These are phyloP conservation scores for Sugiyamaella floridensis DNA, from an alignment of 805 yeast genomes.

Conservation along the genomic window DNA sequence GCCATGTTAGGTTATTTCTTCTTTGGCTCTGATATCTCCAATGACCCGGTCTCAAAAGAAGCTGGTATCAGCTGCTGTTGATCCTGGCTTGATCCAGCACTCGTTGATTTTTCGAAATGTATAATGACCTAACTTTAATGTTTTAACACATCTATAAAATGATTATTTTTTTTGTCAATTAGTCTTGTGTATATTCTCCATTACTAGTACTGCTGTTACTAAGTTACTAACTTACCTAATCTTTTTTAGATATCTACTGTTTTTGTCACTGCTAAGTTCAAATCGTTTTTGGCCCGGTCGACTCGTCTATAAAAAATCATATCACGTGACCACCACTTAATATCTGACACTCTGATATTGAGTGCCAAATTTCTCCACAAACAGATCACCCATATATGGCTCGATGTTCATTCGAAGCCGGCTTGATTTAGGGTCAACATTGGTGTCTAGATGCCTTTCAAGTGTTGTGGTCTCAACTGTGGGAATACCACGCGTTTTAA, in stretches of 20 bases:
- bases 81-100: not conserved
- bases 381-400: not conserved
- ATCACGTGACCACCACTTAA: not conserved
- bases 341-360: too few species aligned
- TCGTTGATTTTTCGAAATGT: too few species aligned
- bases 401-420: not conserved
- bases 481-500: too few species aligned
- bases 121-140: not conserved
- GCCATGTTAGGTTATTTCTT: slow-evolving; percentile 52
- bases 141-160: not conserved
- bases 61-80: slow-evolving; percentile 16
- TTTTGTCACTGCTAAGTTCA: too few species aligned
- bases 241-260: too few species aligned
- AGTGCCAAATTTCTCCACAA: not conserved
- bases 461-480: not conserved
- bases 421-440: not conserved
- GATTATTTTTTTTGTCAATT: not conserved
- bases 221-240: too few species aligned
- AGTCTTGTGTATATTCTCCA: not conserved
- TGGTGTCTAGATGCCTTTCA: not conserved
- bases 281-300: too few species aligned
- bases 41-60: slow-evolving; percentile 24
- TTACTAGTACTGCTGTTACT: too few species aligned
- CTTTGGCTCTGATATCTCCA: slow-evolving; percentile 40
- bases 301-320: too few species aligned